Evolutionary conservation across 2,329 filamentous ascomycete species (phyloP), one percentile per base, ranked within the genome.

Genomic region (Sordariomycetes sp.): DNA sequence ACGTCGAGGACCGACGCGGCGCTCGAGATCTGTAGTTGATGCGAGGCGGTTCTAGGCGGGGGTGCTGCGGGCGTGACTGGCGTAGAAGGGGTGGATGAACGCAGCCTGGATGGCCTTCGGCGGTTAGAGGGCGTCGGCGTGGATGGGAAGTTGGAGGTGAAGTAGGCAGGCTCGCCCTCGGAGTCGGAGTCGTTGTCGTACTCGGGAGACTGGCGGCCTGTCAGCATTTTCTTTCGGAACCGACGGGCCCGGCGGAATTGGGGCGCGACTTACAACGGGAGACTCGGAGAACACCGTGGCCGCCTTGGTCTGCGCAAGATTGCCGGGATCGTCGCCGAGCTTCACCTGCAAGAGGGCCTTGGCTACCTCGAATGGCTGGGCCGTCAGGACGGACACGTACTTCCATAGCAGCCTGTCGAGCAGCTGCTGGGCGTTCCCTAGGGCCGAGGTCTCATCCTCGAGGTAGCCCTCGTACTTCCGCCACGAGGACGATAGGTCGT

Each of bases 341-440:
- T 57, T 57, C 12, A 91, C 84, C 73, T 99, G 94, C 65, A 99
- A 75, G 59, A 97, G 83, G 16, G 87, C 94, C 79, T 97, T 97
- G 67, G 93, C 91, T 59, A 97, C 92, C 76, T 97, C 94, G 71
- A 99, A 97, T 16, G 94, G 94, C 73, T 99, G 94, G 58, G 90
- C 88, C 69, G 96, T 86, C 67, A 97, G 72, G 25, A 96, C 86
- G 59, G 87, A 90, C 16, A 87, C 88, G 74, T 99, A 99, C 69
- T 94, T 93, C 86, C 92, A 95, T 71, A 96, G 70, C 63, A 94
- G 83, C 70, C 92, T 87, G 69, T 97, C 91, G 54, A 96, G 68
- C 61, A 96, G 75, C 62, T 87, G 86, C 68, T 88, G 89, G 51
- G 87, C 48, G 48, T 40, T 52, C 2, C 55, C 77, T 62, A 88